These are phyloP conservation scores for Clitocybe nebularis DNA, from an alignment of 1,284 basidiomycete genomes.

Conservation along the genomic window DNA sequence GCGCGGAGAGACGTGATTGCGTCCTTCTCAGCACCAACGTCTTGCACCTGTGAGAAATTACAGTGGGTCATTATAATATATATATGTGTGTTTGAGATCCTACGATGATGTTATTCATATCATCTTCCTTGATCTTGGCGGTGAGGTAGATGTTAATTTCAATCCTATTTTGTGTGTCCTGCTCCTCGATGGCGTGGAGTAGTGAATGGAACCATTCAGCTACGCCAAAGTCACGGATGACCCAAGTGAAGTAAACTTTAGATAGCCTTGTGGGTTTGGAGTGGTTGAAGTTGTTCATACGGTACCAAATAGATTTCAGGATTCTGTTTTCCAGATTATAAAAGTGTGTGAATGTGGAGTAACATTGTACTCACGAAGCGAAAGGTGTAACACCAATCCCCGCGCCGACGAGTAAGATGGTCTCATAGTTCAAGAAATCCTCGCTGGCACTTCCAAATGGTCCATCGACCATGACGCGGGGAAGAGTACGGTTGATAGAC, in stretches of 20 bases:
- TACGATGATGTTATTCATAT: conserved; percentile 86
- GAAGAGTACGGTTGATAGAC: conserved; percentile 67
- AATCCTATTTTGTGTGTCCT: conserved; percentile 77
- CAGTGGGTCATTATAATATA: not conserved
- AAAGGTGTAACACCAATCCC: conserved; percentile 94
- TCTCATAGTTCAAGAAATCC: conserved; percentile 85
- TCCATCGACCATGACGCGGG: conserved; percentile 87
- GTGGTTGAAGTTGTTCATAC: conserved; percentile 78
- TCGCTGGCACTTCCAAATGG: conserved; percentile 84
- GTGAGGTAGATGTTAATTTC: conserved; percentile 93
- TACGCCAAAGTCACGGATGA: conserved; percentile 81
- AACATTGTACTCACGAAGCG: conserved; percentile 59
- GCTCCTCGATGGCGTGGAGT: conserved; percentile 86
- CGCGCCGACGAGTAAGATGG: conserved; percentile 79
- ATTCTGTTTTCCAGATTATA: conserved; percentile 43
- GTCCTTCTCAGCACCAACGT: conserved; percentile 86
- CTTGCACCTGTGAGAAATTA: conserved; percentile 53
- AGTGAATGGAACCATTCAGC: conserved; percentile 95
- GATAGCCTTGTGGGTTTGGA: conserved; percentile 73
- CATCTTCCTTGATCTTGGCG: conserved; percentile 81
- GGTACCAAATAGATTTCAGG: conserved; percentile 92
- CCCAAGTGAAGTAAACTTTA: conserved; percentile 87
- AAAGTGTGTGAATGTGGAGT: conserved; percentile 3
- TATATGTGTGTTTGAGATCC: conserved; percentile 19
- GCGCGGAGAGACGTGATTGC: conserved; percentile 81